A percentile compares a stretch with the other conserved stretches of the same genome.
Evolutionary conservation across 352 stramenopile species (phyloP).

Genomic region (Globisporangium megalacanthum): DNA sequence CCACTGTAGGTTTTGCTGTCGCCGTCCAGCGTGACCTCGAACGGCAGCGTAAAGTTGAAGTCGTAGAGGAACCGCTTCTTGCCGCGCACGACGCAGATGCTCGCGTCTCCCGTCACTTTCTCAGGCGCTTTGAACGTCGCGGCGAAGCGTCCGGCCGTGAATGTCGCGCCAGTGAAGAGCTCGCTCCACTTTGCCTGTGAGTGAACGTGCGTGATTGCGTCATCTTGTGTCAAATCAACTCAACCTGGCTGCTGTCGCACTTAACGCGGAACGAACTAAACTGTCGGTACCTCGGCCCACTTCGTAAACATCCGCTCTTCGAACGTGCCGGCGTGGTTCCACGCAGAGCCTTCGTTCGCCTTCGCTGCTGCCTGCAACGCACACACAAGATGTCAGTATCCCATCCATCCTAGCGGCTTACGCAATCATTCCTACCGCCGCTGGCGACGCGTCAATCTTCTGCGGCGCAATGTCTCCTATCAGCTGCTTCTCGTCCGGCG

Average conservation of each 20-base stretch:
- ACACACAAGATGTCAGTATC: background rate
- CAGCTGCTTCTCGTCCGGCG: constrained; percentile 93
- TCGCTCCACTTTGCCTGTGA: constrained; percentile 49
- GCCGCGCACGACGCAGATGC: constrained; percentile 82
- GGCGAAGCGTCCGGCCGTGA: constrained; percentile 31
- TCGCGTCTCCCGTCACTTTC: constrained; percentile 80
- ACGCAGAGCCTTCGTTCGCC: constrained; percentile 79
- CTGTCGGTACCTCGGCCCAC: constrained; percentile 51
- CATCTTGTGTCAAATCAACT: background rate
- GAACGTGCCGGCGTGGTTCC: constrained; percentile 91
- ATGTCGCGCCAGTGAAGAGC: constrained; percentile 39
- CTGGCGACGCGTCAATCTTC: constrained; percentile 57
- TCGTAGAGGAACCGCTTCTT: constrained; percentile 89
- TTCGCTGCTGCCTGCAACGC: constrained; percentile 13
- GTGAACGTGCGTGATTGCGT: background rate
- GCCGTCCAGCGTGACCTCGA: constrained; percentile 52
- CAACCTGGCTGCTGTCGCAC: background rate
- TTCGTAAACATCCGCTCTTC: constrained; percentile 86
- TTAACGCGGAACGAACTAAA: background rate
- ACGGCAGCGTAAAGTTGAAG: constrained; percentile 71
- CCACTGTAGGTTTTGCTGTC: constrained; percentile 48
- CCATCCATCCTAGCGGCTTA: background rate
- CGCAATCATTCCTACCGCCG: background rate
- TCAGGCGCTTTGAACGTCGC: constrained; percentile 54
- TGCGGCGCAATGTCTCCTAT: constrained; percentile 94